phyloP scores from a whole-genome alignment of 1,139 yeast genomes.

The Saccharomyces pastorianus region DNA sequence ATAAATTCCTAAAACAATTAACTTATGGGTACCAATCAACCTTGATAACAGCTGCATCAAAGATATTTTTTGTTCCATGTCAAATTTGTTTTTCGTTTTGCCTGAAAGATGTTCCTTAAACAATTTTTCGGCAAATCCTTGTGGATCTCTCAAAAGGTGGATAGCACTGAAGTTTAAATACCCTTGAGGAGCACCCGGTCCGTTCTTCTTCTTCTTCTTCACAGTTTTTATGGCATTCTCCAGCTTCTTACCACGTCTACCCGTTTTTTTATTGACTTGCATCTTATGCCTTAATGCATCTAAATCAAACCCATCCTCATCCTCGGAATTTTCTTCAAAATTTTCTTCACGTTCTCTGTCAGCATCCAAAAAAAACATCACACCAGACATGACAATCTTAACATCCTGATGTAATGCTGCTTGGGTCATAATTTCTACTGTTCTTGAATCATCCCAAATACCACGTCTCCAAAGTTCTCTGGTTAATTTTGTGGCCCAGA shows the following conservation, averaged over 20 bases:
- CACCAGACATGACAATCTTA: conserved; percentile 86
- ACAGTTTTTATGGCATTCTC: conserved; percentile 61
- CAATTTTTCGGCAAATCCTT: conserved; percentile 86
- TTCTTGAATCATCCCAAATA: conserved; percentile 94
- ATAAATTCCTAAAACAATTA: conserved; percentile 81
- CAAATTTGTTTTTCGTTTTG: conserved; percentile 57
- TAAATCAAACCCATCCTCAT: conserved; percentile 66
- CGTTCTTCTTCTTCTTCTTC: conserved; percentile 49
- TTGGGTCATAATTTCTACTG: conserved; percentile 94
- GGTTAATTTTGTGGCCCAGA: conserved; percentile 94
- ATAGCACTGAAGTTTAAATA: conserved; percentile 89
- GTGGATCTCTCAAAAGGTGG: conserved; percentile 90
- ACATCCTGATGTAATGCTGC: conserved; percentile 82
- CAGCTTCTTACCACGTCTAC: conserved; percentile 70
- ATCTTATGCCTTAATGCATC: conserved; percentile 67
- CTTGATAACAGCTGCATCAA: conserved; percentile 82
- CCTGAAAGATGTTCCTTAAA: conserved; percentile 65
- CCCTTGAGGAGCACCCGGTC: conserved; percentile 49
- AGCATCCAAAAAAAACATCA: conserved; percentile 84
- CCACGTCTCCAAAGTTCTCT: conserved; percentile 96
- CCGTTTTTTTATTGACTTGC: conserved; percentile 73
- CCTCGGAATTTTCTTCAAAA: conserved; percentile 63
- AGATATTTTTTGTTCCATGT: conserved; percentile 80
- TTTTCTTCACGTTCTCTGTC: conserved; percentile 89
- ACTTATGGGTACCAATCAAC: conserved; percentile 86